Evolutionary conservation across 2,329 filamentous ascomycete genomes (phyloP).

Genomic region (Arthrinium phaeospermum): DNA sequence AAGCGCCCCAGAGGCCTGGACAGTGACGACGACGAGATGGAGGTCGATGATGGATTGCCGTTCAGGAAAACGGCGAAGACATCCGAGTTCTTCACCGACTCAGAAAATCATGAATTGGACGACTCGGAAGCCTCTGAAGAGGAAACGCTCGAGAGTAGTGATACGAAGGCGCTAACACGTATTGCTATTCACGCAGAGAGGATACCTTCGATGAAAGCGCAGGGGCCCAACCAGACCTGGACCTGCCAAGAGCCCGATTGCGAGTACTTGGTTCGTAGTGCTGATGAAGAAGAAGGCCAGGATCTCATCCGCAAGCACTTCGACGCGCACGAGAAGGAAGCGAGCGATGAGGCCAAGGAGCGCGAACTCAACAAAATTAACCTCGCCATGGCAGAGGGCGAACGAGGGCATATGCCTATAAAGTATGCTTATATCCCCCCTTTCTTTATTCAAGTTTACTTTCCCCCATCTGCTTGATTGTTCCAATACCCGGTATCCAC

Average conservation of each 20-base stretch:
- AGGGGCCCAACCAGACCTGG: slow-evolving; percentile 69
- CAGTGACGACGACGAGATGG: slow-evolving; percentile 30
- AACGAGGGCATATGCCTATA: slow-evolving; percentile 60
- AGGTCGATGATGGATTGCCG: slow-evolving; percentile 25
- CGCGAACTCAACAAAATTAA: slow-evolving; percentile 46
- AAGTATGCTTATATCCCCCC: slow-evolving; percentile 54
- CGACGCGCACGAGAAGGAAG: slow-evolving; percentile 62
- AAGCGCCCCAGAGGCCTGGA: slow-evolving; percentile 49
- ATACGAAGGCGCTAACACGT: slow-evolving; percentile 25
- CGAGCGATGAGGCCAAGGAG: slow-evolving; percentile 49
- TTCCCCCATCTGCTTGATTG: background rate
- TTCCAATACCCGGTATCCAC: background rate
- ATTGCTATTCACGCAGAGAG: slow-evolving; percentile 56
- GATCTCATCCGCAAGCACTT: slow-evolving; percentile 66
- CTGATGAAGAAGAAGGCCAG: slow-evolving; percentile 61
- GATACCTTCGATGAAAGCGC: slow-evolving; percentile 53
- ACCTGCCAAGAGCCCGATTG: slow-evolving; percentile 69
- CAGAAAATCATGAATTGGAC: slow-evolving; percentile 20
- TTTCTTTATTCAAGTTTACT: slow-evolving; percentile 34
- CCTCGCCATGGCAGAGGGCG: slow-evolving; percentile 59
- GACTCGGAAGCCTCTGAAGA: slow-evolving; percentile 19
- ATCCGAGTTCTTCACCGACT: slow-evolving; percentile 36
- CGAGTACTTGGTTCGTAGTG: slow-evolving; percentile 65
- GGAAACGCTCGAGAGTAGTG: slow-evolving; percentile 17
- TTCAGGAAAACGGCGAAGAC: slow-evolving; percentile 37